These are phyloP conservation scores for Asterophora parasitica DNA, from an alignment of 768 basidiomycete genomes.

Conservation along the genomic window DNA sequence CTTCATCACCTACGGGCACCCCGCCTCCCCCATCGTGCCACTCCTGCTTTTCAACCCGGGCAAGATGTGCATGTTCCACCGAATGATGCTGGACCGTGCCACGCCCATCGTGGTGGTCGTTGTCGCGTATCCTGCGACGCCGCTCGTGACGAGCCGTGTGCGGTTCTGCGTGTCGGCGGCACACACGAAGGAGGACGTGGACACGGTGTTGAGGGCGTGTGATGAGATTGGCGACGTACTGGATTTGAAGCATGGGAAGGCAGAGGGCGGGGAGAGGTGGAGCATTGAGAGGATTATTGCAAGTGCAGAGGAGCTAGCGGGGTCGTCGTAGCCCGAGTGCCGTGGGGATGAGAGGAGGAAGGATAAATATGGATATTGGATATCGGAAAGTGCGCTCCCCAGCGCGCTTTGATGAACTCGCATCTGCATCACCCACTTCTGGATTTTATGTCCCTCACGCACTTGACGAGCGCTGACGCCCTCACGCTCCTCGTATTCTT, in stretches of 20 bases:
- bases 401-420: no score
- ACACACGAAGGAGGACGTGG: conserved; percentile 97
- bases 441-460: no score
- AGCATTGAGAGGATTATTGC: conserved; percentile 65
- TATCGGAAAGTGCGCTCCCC: no score
- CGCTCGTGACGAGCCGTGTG: conserved; percentile 82
- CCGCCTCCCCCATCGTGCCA: conserved; percentile 90
- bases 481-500: no score
- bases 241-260: conserved; percentile 78
- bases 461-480: no score
- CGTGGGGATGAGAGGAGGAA: no score
- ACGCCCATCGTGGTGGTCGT: conserved; percentile 87
- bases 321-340: no score
- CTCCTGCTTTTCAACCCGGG: conserved; percentile 89
- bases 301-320: conserved; percentile 68
- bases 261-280: conserved; percentile 59
- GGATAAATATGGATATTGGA: no score
- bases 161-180: conserved; percentile 92
- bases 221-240: conserved; percentile 89
- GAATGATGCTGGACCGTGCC: conserved; percentile 77
- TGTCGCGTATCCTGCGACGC: conserved; percentile 87
- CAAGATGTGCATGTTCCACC: conserved; percentile 89
- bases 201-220: conserved; percentile 76
- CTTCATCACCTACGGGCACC: conserved; percentile 93
- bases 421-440: no score